phyloP scores from a whole-genome alignment of 2,329 filamentous ascomycete genomes.

The Mariannaea elegans region DNA sequence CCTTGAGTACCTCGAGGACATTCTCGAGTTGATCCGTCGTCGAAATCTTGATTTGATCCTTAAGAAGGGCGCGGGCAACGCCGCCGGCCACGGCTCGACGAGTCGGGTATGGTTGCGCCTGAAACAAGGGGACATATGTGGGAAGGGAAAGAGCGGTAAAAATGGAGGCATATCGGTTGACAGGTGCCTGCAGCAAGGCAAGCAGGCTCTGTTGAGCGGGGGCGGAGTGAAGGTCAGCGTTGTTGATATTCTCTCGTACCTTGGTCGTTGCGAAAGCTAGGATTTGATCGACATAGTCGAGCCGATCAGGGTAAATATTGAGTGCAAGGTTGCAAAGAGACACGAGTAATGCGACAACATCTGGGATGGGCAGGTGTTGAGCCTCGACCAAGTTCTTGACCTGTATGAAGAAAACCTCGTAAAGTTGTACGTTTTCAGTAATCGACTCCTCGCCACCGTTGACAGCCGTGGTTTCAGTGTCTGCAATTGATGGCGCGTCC shows the following conservation, averaged over 20 bases:
- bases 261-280: constrained; percentile 88
- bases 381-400: constrained; percentile 93
- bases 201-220: constrained; percentile 89
- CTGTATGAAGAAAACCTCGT: constrained; percentile 97
- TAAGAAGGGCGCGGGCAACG: constrained; percentile 82
- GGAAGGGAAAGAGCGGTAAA: constrained; percentile 96
- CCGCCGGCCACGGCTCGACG: constrained; percentile 90
- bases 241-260: constrained; percentile 88
- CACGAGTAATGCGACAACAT: constrained; percentile 93
- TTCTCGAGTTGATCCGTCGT: constrained; percentile 85
- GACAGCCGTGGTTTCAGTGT: constrained; percentile 57
- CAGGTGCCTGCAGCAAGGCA: constrained; percentile 86
- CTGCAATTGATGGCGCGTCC: constrained; percentile 52
- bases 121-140: constrained; percentile 88
- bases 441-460: constrained; percentile 54
- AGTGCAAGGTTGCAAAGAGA: constrained; percentile 92
- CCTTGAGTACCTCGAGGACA: constrained; percentile 86
- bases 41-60: constrained; percentile 81
- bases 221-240: constrained; percentile 91
- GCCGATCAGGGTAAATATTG: constrained; percentile 90
- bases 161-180: constrained; percentile 89
- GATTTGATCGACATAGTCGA: constrained; percentile 96
- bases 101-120: constrained; percentile 92
- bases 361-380: constrained; percentile 90
- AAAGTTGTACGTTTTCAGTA: constrained; percentile 82